Evolutionary conservation across 305 asterid species (phyloP).

Genomic region (Fraxinus albicans): DNA sequence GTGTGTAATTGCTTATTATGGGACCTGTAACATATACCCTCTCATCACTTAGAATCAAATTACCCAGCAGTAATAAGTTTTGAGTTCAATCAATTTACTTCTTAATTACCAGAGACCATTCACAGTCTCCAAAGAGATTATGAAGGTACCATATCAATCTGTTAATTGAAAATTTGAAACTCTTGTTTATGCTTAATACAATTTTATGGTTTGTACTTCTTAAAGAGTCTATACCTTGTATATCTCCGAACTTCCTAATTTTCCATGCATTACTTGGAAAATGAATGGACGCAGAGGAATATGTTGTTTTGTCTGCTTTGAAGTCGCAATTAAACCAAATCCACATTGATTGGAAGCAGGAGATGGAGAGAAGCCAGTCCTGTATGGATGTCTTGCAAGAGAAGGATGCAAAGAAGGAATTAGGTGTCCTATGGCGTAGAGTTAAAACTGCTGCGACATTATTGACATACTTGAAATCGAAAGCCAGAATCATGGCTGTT

Average conservation of each 20-base stretch:
- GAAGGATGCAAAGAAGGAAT: constrained; percentile 68
- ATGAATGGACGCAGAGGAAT: constrained; percentile 69
- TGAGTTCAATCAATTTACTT: background rate
- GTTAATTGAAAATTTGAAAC: constrained; percentile 1
- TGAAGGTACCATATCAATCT: constrained; percentile 5
- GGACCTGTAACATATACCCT: background rate
- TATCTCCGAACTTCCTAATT: constrained; percentile 19
- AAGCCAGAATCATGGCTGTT: constrained; percentile 74
- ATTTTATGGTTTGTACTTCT: background rate
- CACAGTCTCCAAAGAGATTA: background rate
- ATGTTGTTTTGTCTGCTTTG: constrained; percentile 40
- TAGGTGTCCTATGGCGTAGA: constrained; percentile 76
- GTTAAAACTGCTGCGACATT: constrained; percentile 77
- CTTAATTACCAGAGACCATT: background rate
- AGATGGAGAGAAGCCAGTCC: constrained; percentile 64
- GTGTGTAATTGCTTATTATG: background rate
- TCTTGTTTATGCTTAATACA: background rate
- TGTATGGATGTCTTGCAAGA: constrained; percentile 71
- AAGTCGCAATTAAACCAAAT: constrained; percentile 47
- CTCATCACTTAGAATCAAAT: background rate
- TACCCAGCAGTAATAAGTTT: background rate
- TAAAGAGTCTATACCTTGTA: background rate
- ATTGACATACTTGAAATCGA: constrained; percentile 78
- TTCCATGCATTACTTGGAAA: constrained; percentile 25
- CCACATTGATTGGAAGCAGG: constrained; percentile 59